Percentiles rank a stretch among this genome's conserved stretches.
Evolutionary conservation across 768 basidiomycete species (phyloP).

Genomic region (Stropharia rugosoannulata): DNA sequence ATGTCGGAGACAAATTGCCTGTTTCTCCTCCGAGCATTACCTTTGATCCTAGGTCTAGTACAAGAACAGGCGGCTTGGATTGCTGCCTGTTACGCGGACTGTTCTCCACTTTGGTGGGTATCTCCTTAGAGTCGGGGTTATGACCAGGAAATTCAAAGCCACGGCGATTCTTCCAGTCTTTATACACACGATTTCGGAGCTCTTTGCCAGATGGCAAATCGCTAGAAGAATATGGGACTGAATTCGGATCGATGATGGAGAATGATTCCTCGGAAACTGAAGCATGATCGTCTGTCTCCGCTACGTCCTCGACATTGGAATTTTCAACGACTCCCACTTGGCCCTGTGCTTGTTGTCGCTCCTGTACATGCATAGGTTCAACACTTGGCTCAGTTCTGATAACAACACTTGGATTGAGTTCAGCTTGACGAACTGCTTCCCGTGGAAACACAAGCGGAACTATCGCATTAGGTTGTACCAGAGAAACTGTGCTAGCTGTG

Average conservation of each 20-base stretch:
- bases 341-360: not conserved
- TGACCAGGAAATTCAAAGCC: conserved; percentile 32
- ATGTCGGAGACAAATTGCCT: conserved; percentile 11
- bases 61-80: conserved; percentile 3
- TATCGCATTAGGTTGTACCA: conserved; percentile 22
- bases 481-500: conserved; percentile 39
- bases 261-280: conserved; percentile 53
- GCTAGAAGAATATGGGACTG: conserved; percentile 32
- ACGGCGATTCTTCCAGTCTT: conserved; percentile 30
- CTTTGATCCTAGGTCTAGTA: conserved; percentile 16
- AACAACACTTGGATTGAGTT: not conserved
- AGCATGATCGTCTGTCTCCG: conserved; percentile 15
- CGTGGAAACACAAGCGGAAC: conserved; percentile 20
- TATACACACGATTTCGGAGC: conserved; percentile 39
- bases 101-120: conserved; percentile 2
- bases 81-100: conserved; percentile 10
- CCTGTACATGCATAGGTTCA: not conserved
- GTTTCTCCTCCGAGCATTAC: not conserved
- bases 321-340: conserved; percentile 11
- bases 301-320: not conserved
- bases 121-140: conserved; percentile 4
- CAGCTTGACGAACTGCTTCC: not conserved
- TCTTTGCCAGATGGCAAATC: conserved; percentile 40
- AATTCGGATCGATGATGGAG: conserved; percentile 51
- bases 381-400: not conserved